phyloP scores from a whole-genome alignment of 2,329 filamentous ascomycete species.

The Calycina marina region DNA sequence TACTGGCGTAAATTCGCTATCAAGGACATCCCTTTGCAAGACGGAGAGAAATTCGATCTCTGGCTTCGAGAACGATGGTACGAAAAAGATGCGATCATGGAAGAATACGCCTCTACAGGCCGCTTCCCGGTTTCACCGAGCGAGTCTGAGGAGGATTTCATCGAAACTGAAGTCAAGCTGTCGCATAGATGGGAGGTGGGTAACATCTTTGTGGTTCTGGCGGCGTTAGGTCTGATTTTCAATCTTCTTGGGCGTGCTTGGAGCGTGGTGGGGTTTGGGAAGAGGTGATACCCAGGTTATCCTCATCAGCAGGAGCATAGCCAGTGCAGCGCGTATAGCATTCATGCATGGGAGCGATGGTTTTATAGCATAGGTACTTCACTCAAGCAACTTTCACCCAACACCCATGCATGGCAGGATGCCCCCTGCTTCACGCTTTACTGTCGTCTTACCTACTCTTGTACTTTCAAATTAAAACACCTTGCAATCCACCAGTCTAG shows the following conservation, averaged over 20 bases:
- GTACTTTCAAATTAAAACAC: too few relatives aligned
- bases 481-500: too few relatives aligned
- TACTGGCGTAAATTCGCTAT: conserved; percentile 83
- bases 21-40: conserved; percentile 65
- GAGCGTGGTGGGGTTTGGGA: conserved; percentile 10
- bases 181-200: conserved; percentile 20
- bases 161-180: conserved; percentile 22
- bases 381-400: too few relatives aligned
- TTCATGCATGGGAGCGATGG: too few relatives aligned
- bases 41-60: conserved; percentile 57
- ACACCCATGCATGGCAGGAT: too few relatives aligned
- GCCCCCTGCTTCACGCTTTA: too few relatives aligned
- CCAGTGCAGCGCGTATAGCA: too few relatives aligned
- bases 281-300: conserved; percentile 1
- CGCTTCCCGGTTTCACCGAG: conserved; percentile 46
- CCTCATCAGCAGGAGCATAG: too few relatives aligned
- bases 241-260: conserved; percentile 16
- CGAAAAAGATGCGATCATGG: conserved; percentile 81
- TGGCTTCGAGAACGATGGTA: conserved; percentile 84
- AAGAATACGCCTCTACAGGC: conserved; percentile 64
- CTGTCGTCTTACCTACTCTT: too few relatives aligned
- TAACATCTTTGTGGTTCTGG: conserved; percentile 21
- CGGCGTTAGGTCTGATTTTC: conserved; percentile 14
- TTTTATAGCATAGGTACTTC: too few relatives aligned
- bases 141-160: conserved; percentile 12